These are phyloP conservation scores for Parathielavia hyrcaniae DNA, from an alignment of 495 filamentous ascomycete genomes.

Conservation along the genomic window DNA sequence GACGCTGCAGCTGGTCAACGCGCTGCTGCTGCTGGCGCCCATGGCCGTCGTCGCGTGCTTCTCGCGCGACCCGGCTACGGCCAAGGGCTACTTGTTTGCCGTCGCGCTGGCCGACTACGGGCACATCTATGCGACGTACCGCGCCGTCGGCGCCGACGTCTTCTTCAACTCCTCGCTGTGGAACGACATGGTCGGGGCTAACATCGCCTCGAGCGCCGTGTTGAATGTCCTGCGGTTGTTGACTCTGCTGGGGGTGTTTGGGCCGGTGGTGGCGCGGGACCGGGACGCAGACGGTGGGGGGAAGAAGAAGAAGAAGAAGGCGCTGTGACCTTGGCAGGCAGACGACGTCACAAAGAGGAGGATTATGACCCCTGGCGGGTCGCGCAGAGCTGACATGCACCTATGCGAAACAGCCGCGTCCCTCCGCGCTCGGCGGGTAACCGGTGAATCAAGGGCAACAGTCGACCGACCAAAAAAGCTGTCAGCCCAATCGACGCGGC, in stretches of 20 bases:
- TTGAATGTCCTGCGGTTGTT: conserved; percentile 47
- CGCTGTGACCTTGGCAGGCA: not conserved
- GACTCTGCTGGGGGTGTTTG: conserved; percentile 50
- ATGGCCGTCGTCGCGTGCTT: conserved; percentile 47
- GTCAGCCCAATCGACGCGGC: too few species aligned
- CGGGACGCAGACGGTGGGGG: too few species aligned
- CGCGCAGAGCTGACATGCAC: too few species aligned
- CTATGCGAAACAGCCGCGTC: not conserved
- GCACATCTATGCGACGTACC: conserved; percentile 53
- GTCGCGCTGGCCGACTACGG: conserved; percentile 56
- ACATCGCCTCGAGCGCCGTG: conserved; percentile 47
- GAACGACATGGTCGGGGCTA: conserved; percentile 56
- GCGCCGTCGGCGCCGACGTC: conserved; percentile 44
- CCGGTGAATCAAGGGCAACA: not conserved
- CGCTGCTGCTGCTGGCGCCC: conserved; percentile 50
- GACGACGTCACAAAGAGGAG: too few species aligned
- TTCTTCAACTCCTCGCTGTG: conserved; percentile 46
- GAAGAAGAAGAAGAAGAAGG: not conserved
- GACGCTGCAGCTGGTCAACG: conserved; percentile 54
- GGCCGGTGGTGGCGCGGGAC: conserved; percentile 16
- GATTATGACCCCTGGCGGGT: too few species aligned
- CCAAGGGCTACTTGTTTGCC: conserved; percentile 49
- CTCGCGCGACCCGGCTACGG: conserved; percentile 47
- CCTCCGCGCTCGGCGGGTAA: not conserved
- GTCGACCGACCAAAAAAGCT: not conserved